Base-by-base conservation (phyloP, 352 stramenopile species). In the Phytopythium helicoides region DNA sequence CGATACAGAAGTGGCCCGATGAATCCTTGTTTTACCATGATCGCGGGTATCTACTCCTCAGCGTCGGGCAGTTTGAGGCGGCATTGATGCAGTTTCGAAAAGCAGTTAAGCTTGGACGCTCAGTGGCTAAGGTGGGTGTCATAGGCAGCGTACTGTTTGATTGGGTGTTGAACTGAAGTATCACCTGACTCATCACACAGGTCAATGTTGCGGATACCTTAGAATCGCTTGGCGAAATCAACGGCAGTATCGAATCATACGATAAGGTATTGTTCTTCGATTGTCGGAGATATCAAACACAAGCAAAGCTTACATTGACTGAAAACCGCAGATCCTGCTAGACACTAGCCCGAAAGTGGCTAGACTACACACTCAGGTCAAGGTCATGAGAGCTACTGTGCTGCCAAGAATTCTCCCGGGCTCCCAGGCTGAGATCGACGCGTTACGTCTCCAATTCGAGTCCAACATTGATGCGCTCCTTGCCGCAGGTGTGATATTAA, bases 351-450 rank as follows among this genome's bases (percentile, higher is more conserved):
- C 45, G 6, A 57, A 74, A 22, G 25, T 58, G 18, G 56, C 58
- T 21, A 39, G 64, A 10, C 69, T 56, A 40, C 57, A 54, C 18
- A 77, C 72, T 19, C 64, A 70, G 36, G 66, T 76, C 12, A 75
- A 68, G 56, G 56, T 89, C 10, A 85, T 87, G 77, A 73, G 68
- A 53, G 71, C 75, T 6, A 89, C 75, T 0, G 78, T 90, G 14
- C 44, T 90, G 16, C 82, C 79, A 35, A 71, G 76, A 19, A 75
- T 90, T 31, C 61, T 92, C 3, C 82, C 81, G 2, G 61, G 53
- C 19, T 73, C 60, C 3, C 66, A 88, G 46, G 58, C 68, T 19
- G 57, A 79, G 15, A 85, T 91, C 22, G 71, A 87, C 37, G 25
- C 28, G 3, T 66, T 70, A 21, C 74, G 78, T 11, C 34, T 60